Evolutionary conservation across 345 rosid species (phyloP).

Genomic region (Dimocarpus longan): DNA sequence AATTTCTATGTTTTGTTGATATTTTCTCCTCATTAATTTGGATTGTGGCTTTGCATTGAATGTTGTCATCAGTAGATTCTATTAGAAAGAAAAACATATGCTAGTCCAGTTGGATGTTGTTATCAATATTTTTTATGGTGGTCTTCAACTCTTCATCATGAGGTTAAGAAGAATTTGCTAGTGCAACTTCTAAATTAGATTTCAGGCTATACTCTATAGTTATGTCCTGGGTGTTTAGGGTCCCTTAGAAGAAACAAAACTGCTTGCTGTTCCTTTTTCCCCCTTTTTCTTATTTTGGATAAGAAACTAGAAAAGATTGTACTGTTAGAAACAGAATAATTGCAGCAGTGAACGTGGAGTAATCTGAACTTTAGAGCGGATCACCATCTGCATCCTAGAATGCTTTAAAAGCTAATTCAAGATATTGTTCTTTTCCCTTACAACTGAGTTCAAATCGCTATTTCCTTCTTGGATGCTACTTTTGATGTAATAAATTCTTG

Average conservation of each 20-base stretch:
- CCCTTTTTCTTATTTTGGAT: background rate
- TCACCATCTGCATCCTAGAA: background rate
- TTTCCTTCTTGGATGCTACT: background rate
- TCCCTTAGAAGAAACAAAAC: background rate
- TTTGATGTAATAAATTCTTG: background rate
- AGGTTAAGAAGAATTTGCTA: background rate
- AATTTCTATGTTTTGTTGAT: background rate
- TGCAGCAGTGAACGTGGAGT: background rate
- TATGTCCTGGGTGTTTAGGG: background rate
- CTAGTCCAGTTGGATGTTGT: background rate
- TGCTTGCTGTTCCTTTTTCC: background rate
- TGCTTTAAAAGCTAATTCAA: background rate
- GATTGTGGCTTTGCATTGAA: constrained; percentile 2
- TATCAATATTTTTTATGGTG: background rate
- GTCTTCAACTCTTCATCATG: background rate
- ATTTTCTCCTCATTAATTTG: constrained; percentile 11
- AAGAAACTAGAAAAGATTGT: background rate
- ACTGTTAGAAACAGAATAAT: background rate
- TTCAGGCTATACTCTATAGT: background rate
- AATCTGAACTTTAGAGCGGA: background rate
- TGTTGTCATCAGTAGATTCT: background rate
- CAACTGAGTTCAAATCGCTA: background rate
- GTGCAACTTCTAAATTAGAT: background rate
- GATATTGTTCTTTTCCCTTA: background rate
- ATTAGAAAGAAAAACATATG: background rate